Percentiles rank a stretch among this genome's conserved stretches.
Conservation (phyloP, 371 early-diverging fungal species). For the Rhizomucor miehei region DNA sequence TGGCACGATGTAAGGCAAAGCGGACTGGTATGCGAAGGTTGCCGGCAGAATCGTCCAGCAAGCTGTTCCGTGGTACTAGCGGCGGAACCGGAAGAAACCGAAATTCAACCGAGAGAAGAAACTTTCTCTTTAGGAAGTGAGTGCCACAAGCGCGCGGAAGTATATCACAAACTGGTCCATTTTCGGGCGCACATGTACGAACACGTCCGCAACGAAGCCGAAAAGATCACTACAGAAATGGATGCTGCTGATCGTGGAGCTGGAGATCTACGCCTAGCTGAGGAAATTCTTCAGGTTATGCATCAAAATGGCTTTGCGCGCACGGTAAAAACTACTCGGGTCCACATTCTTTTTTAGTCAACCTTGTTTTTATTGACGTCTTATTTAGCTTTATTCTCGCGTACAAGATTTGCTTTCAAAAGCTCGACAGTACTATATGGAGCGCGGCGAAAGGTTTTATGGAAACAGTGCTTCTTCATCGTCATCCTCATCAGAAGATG, state of each 20-base stretch:
- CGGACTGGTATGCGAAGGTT: conserved; percentile 14
- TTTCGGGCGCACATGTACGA: conserved; percentile 18
- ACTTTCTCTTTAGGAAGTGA: conserved; percentile 15
- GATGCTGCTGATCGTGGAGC: not conserved
- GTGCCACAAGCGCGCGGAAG: conserved; percentile 19
- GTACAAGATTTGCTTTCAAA: not conserved
- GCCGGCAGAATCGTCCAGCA: conserved; percentile 15
- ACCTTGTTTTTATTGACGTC: not conserved
- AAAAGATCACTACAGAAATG: conserved; percentile 3
- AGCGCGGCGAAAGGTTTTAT: not conserved
- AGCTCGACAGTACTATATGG: not conserved
- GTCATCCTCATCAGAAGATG: not conserved
- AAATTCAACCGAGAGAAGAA: conserved; percentile 4
- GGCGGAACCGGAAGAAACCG: conserved; percentile 7
- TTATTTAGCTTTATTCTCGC: not conserved
- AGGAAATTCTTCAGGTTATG: not conserved
- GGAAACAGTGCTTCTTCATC: not conserved
- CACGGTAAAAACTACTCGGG: not conserved
- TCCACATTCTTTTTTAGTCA: not conserved
- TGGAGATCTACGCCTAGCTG: not conserved
- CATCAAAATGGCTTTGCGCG: not conserved
- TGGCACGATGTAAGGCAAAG: conserved; percentile 1
- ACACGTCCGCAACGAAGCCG: conserved; percentile 12
- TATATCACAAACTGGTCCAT: conserved; percentile 20
- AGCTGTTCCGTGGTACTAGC: conserved; percentile 4